Evolutionary conservation across 345 rosid genomes (phyloP).

Genomic region (Populus pruinosa): DNA sequence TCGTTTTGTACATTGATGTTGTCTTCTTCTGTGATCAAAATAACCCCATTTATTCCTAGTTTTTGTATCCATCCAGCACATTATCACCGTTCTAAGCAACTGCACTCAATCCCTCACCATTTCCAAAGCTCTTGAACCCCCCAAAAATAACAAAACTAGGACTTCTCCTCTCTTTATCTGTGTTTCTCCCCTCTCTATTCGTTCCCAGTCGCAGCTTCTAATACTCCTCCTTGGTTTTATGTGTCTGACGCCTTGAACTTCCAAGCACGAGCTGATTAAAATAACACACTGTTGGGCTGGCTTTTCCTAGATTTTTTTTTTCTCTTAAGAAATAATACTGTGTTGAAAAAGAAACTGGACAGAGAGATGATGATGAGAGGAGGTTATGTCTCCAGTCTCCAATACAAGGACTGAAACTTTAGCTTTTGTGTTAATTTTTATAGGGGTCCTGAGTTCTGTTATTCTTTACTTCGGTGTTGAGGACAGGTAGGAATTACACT

Average conservation of each 20-base stretch:
- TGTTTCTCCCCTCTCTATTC: slow-evolving; percentile 15
- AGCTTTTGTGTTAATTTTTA: slow-evolving; percentile 39
- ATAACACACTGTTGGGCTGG: slow-evolving; percentile 33
- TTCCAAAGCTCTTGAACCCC: slow-evolving; percentile 34
- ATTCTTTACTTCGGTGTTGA: slow-evolving; percentile 51
- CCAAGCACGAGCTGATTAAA: slow-evolving; percentile 23
- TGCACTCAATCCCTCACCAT: slow-evolving; percentile 39
- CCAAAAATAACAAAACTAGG: slow-evolving; percentile 9
- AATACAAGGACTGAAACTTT: slow-evolving; percentile 58
- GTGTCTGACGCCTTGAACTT: slow-evolving; percentile 34
- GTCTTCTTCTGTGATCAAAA: slow-evolving; percentile 55
- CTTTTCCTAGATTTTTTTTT: slow-evolving; percentile 33
- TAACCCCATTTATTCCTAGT: slow-evolving; percentile 47
- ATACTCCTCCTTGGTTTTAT: slow-evolving; percentile 29
- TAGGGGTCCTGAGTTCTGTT: slow-evolving; percentile 33
- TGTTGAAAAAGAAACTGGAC: background rate
- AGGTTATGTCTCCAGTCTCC: slow-evolving; percentile 49
- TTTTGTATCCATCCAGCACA: slow-evolving; percentile 41
- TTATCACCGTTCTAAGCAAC: slow-evolving; percentile 36
- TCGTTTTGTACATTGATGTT: slow-evolving; percentile 35
- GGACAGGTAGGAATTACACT: slow-evolving; percentile 46
- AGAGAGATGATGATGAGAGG: background rate
- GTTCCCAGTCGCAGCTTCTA: slow-evolving; percentile 30
- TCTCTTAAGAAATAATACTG: background rate
- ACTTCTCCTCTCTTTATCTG: background rate